These are phyloP conservation scores for Ambrosiella cleistominuta DNA, from an alignment of 2,329 filamentous ascomycete genomes.

Conservation along the genomic window DNA sequence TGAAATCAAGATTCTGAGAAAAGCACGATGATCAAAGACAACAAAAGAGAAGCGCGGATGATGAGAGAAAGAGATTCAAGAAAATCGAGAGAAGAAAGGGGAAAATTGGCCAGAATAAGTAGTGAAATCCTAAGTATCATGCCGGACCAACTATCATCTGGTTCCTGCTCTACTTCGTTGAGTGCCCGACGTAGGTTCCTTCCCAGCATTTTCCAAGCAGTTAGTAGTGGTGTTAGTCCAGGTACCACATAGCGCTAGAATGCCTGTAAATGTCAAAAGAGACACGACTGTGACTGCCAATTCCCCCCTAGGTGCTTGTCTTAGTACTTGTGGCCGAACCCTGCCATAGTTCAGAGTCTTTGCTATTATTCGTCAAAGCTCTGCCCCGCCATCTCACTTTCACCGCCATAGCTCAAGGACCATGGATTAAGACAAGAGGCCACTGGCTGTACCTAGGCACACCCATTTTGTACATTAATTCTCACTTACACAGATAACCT, in stretches of 20 bases:
- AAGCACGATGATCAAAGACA: conserved; percentile 10
- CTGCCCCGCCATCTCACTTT: neutral
- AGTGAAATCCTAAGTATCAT: neutral
- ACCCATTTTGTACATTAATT: neutral
- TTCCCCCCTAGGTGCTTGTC: neutral
- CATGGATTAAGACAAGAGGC: neutral
- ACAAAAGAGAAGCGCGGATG: conserved; percentile 10
- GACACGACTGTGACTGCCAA: neutral
- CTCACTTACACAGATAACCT: too few species aligned
- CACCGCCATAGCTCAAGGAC: neutral
- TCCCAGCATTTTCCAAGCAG: neutral
- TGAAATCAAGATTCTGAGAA: neutral
- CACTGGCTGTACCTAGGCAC: neutral
- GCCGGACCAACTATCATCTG: neutral
- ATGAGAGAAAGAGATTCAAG: conserved; percentile 8
- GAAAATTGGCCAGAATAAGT: conserved; percentile 11
- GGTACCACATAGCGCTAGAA: neutral
- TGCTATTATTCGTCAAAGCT: neutral
- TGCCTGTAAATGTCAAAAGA: neutral
- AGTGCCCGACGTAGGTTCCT: conserved; percentile 1
- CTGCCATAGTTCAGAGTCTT: neutral
- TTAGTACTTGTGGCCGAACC: conserved; percentile 2
- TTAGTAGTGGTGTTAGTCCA: neutral
- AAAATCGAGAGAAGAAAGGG: conserved; percentile 9
- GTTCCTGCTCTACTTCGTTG: conserved; percentile 7